phyloP scores from a whole-genome alignment of 352 stramenopile species.

The Phytophthora sp. region DNA sequence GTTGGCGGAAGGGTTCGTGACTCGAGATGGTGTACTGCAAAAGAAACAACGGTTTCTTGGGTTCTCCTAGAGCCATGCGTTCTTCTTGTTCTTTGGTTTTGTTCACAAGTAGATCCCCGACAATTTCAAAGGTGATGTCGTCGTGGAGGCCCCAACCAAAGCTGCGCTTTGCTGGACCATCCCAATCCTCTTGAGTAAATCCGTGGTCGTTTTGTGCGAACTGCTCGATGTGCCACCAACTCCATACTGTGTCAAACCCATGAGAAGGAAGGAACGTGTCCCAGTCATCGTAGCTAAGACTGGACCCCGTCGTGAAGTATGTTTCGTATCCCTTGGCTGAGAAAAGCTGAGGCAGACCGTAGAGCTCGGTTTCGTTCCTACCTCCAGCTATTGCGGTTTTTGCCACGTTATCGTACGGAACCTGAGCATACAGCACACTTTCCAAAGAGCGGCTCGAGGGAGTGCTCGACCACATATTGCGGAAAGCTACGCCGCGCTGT shows the following conservation, averaged over 20 bases:
- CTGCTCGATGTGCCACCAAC: constrained; percentile 23
- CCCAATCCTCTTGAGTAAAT: constrained; percentile 37
- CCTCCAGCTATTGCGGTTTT: constrained; percentile 32
- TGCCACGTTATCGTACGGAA: constrained; percentile 39
- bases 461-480: constrained; percentile 58
- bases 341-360: constrained; percentile 51
- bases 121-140: constrained; percentile 44
- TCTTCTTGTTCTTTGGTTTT: constrained; percentile 32
- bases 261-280: constrained; percentile 42
- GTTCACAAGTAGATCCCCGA: constrained; percentile 46
- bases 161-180: not conserved
- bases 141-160: constrained; percentile 50
- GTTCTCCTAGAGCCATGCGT: constrained; percentile 13
- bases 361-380: constrained; percentile 23
- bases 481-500: constrained; percentile 43
- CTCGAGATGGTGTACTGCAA: constrained; percentile 61
- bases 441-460: constrained; percentile 53
- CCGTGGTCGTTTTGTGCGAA: constrained; percentile 30
- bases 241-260: constrained; percentile 45
- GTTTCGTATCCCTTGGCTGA: constrained; percentile 49
- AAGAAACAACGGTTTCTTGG: constrained; percentile 47
- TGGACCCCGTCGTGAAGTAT: constrained; percentile 40
- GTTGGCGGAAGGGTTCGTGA: constrained; percentile 39
- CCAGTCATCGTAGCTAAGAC: constrained; percentile 44
- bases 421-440: constrained; percentile 49